A percentile compares a stretch with the other conserved stretches of the same genome.
Evolutionary conservation across 2,329 filamentous ascomycete species (phyloP).

Genomic region (Colletotrichum sp.): DNA sequence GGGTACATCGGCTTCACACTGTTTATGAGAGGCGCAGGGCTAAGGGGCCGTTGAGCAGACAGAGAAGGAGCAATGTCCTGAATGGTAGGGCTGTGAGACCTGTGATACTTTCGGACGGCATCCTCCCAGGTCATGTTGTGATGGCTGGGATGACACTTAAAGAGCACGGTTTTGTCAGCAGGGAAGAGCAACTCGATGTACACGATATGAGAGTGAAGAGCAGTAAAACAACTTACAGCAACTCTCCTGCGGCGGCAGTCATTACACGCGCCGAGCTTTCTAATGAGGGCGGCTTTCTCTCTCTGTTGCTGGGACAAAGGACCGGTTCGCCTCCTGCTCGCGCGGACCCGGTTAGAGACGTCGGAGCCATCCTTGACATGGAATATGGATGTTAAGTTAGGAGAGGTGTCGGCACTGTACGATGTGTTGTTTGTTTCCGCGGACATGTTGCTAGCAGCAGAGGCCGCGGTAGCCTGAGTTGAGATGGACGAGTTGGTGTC

Average conservation of each 20-base stretch:
- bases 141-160: conserved; percentile 63
- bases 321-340: conserved; percentile 63
- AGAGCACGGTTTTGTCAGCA: conserved; percentile 13
- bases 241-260: conserved; percentile 63
- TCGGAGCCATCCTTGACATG: conserved; percentile 61
- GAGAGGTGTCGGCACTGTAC: conserved; percentile 59
- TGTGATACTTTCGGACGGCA: conserved; percentile 57
- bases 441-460: conserved; percentile 41
- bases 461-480: conserved; percentile 51
- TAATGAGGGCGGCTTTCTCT: conserved; percentile 63
- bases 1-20: conserved; percentile 43
- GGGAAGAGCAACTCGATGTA: conserved; percentile 7
- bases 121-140: conserved; percentile 68
- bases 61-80: conserved; percentile 52
- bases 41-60: conserved; percentile 48
- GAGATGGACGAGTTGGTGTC: conserved; percentile 60
- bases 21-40: conserved; percentile 44
- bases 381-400: conserved; percentile 55
- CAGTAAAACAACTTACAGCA: conserved; percentile 51
- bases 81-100: conserved; percentile 55
- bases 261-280: conserved; percentile 62
- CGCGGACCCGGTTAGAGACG: conserved; percentile 56
- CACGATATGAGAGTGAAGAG: not conserved
- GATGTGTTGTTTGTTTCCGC: conserved; percentile 54
- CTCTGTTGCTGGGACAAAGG: conserved; percentile 63